Evolutionary conservation across 2,329 filamentous ascomycete genomes (phyloP), one percentile per base, ranked within the genome.

Genomic region (Bisporella sp.): DNA sequence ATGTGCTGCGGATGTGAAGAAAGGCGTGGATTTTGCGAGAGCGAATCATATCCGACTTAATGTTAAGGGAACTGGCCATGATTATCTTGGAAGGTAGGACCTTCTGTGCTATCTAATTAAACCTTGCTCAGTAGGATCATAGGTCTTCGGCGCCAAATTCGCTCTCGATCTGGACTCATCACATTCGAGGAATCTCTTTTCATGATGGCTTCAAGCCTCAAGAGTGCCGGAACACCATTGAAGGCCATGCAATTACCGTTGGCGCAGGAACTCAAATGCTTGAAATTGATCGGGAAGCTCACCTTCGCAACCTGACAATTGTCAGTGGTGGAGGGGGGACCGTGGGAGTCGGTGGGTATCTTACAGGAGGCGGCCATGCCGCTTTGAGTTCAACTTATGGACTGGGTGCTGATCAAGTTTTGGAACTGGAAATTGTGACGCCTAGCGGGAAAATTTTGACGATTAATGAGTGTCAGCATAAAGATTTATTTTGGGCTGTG

Each of bases 401-500:
- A 0, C 64, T 87, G n/a, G 82, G 68, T 2, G 79, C 77, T 1
- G 83, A 86, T 56, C 75, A 84, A 41, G 76, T 81, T 1, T 64
- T 85, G 4, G 71, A 82, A 56, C 73, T 78, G 65, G 73, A 81
- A 31, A 66, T 83, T 0, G 74, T 85, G 1, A 77, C 75, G 0
- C 74, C 75, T 0, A 57, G 59, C 4, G 80, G 81, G 0, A 61
- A 73, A 5, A 68, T 77, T 5, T 41, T 82, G 2, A 71, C 67
- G 0, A 71, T 75, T 1, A 81, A 77, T 45, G 74, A 76, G 39
- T 71, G 73, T 8, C 68, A 76, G 39, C 71, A 84, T 49, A 51
- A 66, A 0, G 80, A 85, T 48, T 64, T 86, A 1, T 85, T 82
- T 62, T 86, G 81, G 82, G 82, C 82, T 0, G 69, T 84, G 54